Conservation (phyloP, 441 rosid species). For the Bocquillonia castaneifolia region DNA sequence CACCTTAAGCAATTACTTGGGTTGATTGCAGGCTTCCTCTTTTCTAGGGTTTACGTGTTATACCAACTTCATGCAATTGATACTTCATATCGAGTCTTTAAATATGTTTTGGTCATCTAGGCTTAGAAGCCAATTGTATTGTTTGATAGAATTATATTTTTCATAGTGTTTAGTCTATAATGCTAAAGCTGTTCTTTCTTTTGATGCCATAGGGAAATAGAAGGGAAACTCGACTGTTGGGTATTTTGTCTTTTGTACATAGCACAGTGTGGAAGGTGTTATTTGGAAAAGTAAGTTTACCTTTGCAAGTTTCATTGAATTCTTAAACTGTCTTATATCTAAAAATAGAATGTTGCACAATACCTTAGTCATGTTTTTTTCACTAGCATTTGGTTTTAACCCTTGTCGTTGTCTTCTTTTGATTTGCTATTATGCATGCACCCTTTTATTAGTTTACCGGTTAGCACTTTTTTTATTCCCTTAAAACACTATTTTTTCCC, state of each 20-base stretch:
- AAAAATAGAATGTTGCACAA: conserved; percentile 7
- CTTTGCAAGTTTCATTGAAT: conserved; percentile 1
- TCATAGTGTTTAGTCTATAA: neutral
- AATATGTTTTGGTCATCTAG: neutral
- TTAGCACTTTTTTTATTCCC: neutral
- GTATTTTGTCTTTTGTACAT: conserved; percentile 88
- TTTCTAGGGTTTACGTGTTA: neutral
- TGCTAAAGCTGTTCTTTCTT: conserved; percentile 8
- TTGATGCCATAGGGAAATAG: conserved; percentile 67
- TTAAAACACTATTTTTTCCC: neutral
- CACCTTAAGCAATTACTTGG: neutral
- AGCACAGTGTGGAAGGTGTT: conserved; percentile 97
- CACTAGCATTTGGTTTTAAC: neutral
- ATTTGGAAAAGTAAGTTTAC: conserved; percentile 71
- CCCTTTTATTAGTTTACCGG: neutral
- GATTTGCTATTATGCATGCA: neutral
- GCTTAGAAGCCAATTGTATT: neutral
- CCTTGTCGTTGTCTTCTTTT: neutral
- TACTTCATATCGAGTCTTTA: neutral
- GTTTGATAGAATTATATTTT: neutral
- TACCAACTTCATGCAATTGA: conserved; percentile 1
- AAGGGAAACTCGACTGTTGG: conserved; percentile 90
- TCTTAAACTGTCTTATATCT: neutral
- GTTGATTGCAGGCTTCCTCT: neutral
- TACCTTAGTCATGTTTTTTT: neutral